Base-by-base conservation (phyloP, 1,284 basidiomycete genomes). In the Singerocomus inundabilis region DNA sequence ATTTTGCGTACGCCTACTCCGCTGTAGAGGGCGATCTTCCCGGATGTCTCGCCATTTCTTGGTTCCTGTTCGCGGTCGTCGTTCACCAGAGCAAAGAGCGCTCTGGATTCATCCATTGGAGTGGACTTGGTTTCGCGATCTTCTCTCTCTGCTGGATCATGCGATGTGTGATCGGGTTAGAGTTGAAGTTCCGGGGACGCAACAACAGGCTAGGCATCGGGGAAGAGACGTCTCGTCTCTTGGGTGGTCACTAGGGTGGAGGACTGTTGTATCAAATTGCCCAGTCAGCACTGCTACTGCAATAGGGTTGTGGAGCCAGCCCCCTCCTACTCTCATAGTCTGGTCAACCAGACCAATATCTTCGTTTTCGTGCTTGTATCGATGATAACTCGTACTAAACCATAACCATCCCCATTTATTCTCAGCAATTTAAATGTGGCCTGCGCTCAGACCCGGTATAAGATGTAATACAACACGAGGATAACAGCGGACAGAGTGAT, bases 11-110 rank as follows among this genome's bases (percentile, higher is more conserved):
- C 69, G 91, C 92, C 44, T 93, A 93, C 73, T 91, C 91, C 30
- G 85, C 86, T 13, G 76, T 83, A 4, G 93, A 97, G 66, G 94
- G 94, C 49, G 94, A 98, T 62, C 83, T 97, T 41, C 91, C 92
- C 1, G 93, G 88, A 1, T 87, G 90, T 49, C 79, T 93, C 61
- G 88, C 89, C 59, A 91, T 94, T 57, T 80, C 88, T 11, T 91
- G 88, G 85, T 82, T 80, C 35, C 74, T 91, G n/a, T 93, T 88
- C 70, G 91, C 90, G 48, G 84, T 92, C 70, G 89, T 93, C 69
- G 87, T 84, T 21, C 79, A 88, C 54, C 84, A 90, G 71, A 75
- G 66, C 33, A 66, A 60, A 25, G 55, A 60, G 28, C 57, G 67
- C 28, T 76, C 73, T n/a, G 73, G 68, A 44, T 96, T 97, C 71